A percentile compares a stretch with the other conserved stretches of the same genome.
These are phyloP conservation scores for Lagenidium giganteum DNA, from an alignment of 352 stramenopile genomes.

Conservation along the genomic window DNA sequence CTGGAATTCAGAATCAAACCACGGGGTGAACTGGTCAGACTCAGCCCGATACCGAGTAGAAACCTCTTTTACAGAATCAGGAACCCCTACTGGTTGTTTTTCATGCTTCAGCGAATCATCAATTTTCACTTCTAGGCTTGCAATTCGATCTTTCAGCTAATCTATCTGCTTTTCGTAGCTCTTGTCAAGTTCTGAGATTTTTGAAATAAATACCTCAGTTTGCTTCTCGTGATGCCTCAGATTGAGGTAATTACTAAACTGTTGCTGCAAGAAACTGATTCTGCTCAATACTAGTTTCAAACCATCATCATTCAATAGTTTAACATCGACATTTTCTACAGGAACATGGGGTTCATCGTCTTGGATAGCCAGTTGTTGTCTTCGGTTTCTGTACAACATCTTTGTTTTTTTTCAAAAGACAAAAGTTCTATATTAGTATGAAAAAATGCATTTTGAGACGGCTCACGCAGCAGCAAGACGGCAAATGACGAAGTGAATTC, in stretches of 20 bases:
- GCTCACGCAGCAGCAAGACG: too few relatives aligned
- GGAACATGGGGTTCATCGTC: conserved; percentile 5
- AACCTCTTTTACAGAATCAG: too few relatives aligned
- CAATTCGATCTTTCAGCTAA: conserved; percentile 2
- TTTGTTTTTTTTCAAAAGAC: conserved; percentile 2
- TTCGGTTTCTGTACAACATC: conserved; percentile 9
- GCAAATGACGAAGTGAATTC: too few relatives aligned
- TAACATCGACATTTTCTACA: conserved; percentile 6
- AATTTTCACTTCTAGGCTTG: background rate
- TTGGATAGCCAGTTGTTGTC: conserved; percentile 4
- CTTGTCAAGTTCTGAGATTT: conserved; percentile 4
- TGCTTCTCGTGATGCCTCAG: conserved; percentile 7
- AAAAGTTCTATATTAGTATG: conserved; percentile 5
- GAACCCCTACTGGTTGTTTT: too few relatives aligned
- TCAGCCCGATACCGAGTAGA: too few relatives aligned
- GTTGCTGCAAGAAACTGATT: conserved; percentile 7
- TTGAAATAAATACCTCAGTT: conserved; percentile 2
- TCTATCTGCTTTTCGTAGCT: conserved; percentile 5
- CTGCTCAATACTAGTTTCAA: conserved; percentile 4
- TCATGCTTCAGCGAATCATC: too few relatives aligned
- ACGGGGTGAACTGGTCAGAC: too few relatives aligned
- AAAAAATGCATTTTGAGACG: too few relatives aligned
- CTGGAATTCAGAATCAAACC: too few relatives aligned
- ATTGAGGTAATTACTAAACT: conserved; percentile 9
- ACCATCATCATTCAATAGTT: conserved; percentile 8